Percentiles rank a stretch among this genome's conserved stretches.
Evolutionary conservation across 768 basidiomycete species (phyloP).

Genomic region (Boletus sp.): DNA sequence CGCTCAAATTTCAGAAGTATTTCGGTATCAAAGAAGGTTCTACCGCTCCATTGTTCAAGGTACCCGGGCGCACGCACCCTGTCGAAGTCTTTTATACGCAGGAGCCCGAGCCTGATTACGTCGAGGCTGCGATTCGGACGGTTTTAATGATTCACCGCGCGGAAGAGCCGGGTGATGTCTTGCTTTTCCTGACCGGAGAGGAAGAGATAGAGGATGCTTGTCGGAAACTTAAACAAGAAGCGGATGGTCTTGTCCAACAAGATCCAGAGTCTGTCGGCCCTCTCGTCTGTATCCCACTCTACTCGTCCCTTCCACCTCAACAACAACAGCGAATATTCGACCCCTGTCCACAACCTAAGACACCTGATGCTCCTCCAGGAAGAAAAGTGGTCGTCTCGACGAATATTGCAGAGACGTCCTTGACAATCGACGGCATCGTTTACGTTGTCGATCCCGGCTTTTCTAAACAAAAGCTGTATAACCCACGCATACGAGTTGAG

Average conservation of each 20-base stretch:
- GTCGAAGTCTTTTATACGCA: slow-evolving; percentile 95
- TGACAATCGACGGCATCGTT: slow-evolving; percentile 99
- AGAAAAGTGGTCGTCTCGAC: slow-evolving; percentile 94
- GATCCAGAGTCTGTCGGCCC: slow-evolving; percentile 80
- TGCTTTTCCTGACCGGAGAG: slow-evolving; percentile 96
- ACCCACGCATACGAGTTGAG: slow-evolving; percentile 95
- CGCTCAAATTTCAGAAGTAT: slow-evolving; percentile 95
- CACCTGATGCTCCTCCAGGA: slow-evolving; percentile 70
- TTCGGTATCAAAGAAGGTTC: slow-evolving; percentile 50
- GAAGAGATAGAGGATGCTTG: slow-evolving; percentile 98
- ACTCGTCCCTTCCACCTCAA: slow-evolving; percentile 89
- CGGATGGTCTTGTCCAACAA: slow-evolving; percentile 73
- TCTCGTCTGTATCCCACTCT: slow-evolving; percentile 85
- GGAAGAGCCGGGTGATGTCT: slow-evolving; percentile 88
- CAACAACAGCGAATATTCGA: slow-evolving; percentile 99
- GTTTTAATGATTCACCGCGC: slow-evolving; percentile 97
- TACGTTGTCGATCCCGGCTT: slow-evolving; percentile 98
- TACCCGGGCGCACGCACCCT: slow-evolving; percentile 90
- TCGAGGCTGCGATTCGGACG: slow-evolving; percentile 94
- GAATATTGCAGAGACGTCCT: slow-evolving; percentile 95
- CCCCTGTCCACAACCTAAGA: slow-evolving; percentile 63
- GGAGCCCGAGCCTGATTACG: slow-evolving; percentile 91
- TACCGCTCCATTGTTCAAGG: slow-evolving; percentile 79
- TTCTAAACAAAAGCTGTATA: slow-evolving; percentile 98
- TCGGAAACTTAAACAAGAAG: slow-evolving; percentile 87